A percentile compares a stretch with the other conserved stretches of the same genome.
Conservation (phyloP, 768 basidiomycete species). For the Mycena polygramma region DNA sequence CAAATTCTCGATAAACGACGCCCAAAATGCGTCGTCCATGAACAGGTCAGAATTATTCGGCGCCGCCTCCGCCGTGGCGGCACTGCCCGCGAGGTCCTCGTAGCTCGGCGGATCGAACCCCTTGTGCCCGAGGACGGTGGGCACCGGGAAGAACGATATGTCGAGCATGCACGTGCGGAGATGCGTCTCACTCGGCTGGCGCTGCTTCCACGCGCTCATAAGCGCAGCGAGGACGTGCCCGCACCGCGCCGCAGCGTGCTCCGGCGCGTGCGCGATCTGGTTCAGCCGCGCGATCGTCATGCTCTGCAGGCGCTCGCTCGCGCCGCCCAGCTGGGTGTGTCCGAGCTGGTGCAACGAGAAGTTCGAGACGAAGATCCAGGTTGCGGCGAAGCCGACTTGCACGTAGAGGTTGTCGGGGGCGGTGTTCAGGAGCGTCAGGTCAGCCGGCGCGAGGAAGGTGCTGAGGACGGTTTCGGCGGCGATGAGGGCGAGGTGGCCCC, state of each 20-base stretch:
- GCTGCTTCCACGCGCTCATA: conserved; percentile 40
- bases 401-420: conserved; percentile 57
- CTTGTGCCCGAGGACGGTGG: no score
- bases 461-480: conserved; percentile 55
- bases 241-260: conserved; percentile 57
- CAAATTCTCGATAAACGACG: conserved; percentile 54
- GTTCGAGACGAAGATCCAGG: conserved; percentile 58
- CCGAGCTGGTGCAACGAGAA: conserved; percentile 54
- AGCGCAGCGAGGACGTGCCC: conserved; percentile 55
- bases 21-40: conserved; percentile 59
- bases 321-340: conserved; percentile 50
- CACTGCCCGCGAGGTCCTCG: no score
- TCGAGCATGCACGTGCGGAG: neutral
- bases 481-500: conserved; percentile 55
- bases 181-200: conserved; percentile 3
- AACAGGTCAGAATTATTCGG: conserved; percentile 49
- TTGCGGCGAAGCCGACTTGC: conserved; percentile 58
- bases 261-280: conserved; percentile 51
- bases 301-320: conserved; percentile 52
- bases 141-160: neutral
- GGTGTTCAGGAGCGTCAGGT: conserved; percentile 51
- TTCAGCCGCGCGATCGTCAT: conserved; percentile 51
- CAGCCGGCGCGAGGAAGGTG: conserved; percentile 47
- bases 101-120: no score
- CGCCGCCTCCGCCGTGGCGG: no score